Conservation (phyloP, 176 grass and related monocot genomes). For the Saccharum spontaneum region DNA sequence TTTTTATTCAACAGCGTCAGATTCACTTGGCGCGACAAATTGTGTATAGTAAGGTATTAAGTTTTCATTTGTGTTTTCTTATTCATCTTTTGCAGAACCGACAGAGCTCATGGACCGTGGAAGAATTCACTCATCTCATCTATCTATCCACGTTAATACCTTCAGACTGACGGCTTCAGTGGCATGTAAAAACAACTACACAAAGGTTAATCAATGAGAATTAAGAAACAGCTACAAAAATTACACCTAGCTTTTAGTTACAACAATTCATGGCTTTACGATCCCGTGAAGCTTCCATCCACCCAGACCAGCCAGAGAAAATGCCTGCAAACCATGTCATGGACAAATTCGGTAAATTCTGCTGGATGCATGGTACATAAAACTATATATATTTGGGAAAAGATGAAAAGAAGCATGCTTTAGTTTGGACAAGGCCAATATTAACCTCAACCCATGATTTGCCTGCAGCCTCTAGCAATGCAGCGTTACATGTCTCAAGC, state of each 20-base stretch:
- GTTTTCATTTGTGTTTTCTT: background rate
- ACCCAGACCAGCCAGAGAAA: conserved; percentile 71
- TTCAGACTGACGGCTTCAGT: background rate
- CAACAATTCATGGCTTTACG: conserved; percentile 67
- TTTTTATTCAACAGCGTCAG: too few species aligned
- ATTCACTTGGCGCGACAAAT: background rate
- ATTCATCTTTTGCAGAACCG: background rate
- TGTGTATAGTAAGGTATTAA: background rate
- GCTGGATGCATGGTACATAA: background rate
- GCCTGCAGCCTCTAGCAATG: conserved; percentile 83
- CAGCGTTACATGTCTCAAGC: conserved; percentile 84
- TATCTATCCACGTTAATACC: conserved; percentile 35
- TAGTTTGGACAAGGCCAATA: background rate
- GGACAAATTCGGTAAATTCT: background rate
- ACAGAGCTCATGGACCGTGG: background rate
- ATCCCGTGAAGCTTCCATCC: conserved; percentile 92
- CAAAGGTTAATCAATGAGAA: conserved; percentile 29
- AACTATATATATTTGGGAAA: background rate
- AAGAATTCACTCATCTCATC: conserved; percentile 24
- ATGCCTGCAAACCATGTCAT: conserved; percentile 58
- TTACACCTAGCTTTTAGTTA: conserved; percentile 30
- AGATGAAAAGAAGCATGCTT: background rate
- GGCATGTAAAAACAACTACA: conserved; percentile 17
- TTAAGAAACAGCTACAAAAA: conserved; percentile 46
- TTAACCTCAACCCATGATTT: conserved; percentile 90